phyloP scores from a whole-genome alignment of 140 eudicot species.

The Flaveria floridana region DNA sequence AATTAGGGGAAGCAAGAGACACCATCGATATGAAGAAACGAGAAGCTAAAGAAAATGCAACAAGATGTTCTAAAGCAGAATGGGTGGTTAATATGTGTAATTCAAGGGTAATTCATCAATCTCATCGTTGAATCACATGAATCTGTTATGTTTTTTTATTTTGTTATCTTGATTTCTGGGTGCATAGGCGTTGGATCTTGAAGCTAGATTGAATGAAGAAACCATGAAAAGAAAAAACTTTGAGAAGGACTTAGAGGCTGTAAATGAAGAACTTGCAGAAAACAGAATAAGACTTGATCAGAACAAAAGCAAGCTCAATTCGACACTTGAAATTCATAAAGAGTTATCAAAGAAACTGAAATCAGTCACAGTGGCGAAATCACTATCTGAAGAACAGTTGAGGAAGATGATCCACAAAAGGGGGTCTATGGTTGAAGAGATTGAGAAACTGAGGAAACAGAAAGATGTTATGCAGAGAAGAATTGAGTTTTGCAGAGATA shows the following conservation, averaged over 20 bases:
- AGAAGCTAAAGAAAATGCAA: conserved; percentile 48
- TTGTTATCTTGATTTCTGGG: neutral
- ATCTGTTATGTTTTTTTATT: neutral
- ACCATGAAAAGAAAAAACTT: conserved; percentile 34
- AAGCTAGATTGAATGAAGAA: conserved; percentile 49
- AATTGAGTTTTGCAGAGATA: conserved; percentile 79
- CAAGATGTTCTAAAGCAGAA: conserved; percentile 59
- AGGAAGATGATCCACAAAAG: conserved; percentile 48
- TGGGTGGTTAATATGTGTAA: conserved; percentile 64
- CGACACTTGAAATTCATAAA: conserved; percentile 53
- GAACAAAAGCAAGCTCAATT: conserved; percentile 53
- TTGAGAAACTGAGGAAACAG: conserved; percentile 64
- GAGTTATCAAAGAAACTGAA: conserved; percentile 64
- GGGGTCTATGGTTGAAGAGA: conserved; percentile 56
- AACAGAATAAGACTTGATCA: conserved; percentile 45
- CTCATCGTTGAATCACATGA: neutral
- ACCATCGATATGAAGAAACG: conserved; percentile 40
- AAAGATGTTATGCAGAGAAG: conserved; percentile 63
- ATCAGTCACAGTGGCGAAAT: conserved; percentile 44
- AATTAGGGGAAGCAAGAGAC: conserved; percentile 49
- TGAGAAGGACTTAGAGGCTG: conserved; percentile 46
- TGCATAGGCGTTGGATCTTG: conserved; percentile 57
- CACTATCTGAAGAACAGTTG: conserved; percentile 46
- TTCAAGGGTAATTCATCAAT: conserved; percentile 49
- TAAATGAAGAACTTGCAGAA: conserved; percentile 55